Evolutionary conservation across 176 grass and related monocot species (phyloP).

Genomic region (Avena eriantha): DNA sequence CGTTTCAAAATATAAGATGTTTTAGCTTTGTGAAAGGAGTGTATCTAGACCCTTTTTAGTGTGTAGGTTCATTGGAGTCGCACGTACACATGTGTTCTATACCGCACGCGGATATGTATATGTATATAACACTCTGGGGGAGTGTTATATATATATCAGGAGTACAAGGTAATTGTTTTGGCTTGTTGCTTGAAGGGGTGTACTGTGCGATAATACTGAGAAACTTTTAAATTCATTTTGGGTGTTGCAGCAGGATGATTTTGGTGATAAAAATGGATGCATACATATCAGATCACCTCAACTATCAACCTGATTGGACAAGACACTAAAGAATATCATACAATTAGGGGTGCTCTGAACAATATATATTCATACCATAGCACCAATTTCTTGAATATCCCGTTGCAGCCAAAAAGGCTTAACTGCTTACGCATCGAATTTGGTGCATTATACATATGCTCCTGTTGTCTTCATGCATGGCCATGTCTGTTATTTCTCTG

Average conservation of each 20-base stretch:
- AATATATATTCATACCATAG: neutral
- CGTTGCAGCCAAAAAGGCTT: neutral
- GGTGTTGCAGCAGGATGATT: slow-evolving; percentile 15
- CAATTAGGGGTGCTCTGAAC: neutral
- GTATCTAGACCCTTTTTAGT: no score
- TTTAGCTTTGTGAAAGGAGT: no score
- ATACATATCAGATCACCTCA: slow-evolving; percentile 20
- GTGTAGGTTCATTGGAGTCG: no score
- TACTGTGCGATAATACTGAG: neutral
- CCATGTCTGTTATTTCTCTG: neutral
- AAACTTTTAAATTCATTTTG: slow-evolving; percentile 12
- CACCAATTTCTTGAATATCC: neutral
- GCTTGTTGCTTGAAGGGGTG: slow-evolving; percentile 6
- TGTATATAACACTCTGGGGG: no score
- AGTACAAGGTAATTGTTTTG: slow-evolving; percentile 5
- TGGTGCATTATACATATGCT: slow-evolving; percentile 9
- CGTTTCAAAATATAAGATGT: no score
- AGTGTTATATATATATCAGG: no score
- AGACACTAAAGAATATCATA: neutral
- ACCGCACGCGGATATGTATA: no score
- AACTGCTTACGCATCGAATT: neutral
- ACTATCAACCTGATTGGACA: slow-evolving; percentile 7
- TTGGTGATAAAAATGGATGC: slow-evolving; percentile 15
- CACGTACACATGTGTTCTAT: no score
- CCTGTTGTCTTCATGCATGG: neutral